phyloP scores from a whole-genome alignment of 1,284 basidiomycete genomes.

The Puccinia novopanici region DNA sequence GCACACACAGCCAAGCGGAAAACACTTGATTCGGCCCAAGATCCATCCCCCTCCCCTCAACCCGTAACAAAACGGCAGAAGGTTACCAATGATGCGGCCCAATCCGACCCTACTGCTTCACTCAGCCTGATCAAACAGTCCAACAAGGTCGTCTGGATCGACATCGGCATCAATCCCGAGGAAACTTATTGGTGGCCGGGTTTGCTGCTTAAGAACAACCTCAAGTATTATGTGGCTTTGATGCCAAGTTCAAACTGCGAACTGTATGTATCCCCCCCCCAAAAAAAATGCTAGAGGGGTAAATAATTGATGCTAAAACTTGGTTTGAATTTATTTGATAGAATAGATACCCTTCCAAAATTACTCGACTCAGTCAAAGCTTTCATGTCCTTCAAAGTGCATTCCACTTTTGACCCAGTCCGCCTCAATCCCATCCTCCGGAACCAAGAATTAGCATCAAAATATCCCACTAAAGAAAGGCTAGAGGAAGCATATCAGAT shows the following conservation, averaged over 20 bases:
- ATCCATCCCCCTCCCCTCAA: not conserved
- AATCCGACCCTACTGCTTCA: not conserved
- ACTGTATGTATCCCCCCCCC: not conserved
- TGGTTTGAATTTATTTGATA: not conserved
- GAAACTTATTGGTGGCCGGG: constrained; percentile 48
- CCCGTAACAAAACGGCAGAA: not conserved
- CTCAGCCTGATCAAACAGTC: not conserved
- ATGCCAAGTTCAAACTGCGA: not conserved
- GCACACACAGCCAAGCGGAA: constrained; percentile 6
- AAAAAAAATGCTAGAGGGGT: not conserved
- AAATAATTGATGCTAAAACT: not conserved
- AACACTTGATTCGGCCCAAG: not conserved
- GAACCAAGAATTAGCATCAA: not conserved
- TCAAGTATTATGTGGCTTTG: constrained; percentile 8
- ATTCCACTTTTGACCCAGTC: constrained; percentile 32
- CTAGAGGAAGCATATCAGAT: constrained; percentile 21
- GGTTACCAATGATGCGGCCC: not conserved
- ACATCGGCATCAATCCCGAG: constrained; percentile 3
- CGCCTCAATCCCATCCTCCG: constrained; percentile 34
- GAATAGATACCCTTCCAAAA: constrained; percentile 1
- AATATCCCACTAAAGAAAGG: constrained; percentile 25
- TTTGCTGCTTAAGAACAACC: not conserved
- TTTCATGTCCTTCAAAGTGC: constrained; percentile 5
- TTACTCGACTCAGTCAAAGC: constrained; percentile 24
- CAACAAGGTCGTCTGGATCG: constrained; percentile 43